Evolutionary conservation across 2,329 filamentous ascomycete genomes (phyloP), one percentile per base, ranked within the genome.

Genomic region (Penicillium verrucosum): DNA sequence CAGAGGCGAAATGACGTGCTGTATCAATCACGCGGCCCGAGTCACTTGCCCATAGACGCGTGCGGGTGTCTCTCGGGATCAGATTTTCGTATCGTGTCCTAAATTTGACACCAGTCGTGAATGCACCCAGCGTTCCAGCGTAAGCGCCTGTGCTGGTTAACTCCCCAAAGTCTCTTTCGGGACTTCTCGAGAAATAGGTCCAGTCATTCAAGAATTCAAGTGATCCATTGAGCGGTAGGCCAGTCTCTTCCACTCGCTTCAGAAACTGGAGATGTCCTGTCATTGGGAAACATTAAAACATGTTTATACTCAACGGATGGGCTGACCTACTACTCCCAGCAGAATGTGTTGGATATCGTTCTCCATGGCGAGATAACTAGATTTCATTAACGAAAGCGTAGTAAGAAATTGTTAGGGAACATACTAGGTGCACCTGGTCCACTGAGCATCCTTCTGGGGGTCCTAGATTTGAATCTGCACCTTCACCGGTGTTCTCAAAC

Each of bases 361-460:
- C 83, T 23, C 75, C 80, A 71, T 85, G 83, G 40, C 83, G 77
- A 21, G 82, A 81, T 73, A 85, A 80, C 81, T 83, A n/a, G 61
- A 9, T 29, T 30, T 8, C 30, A 53, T 59, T 36, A 64, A 53
- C 12, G 14, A 14, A 23, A 21, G 18, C 18, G 18, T 21, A 8
- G 11, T 14, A 40, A 14, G 46, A 25, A 29, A 36, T 23, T 25
- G 11, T 46, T 4, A 37, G 14, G 7, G 10, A 10, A 45, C 65
- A 56, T 70, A 82, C 81, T 81, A 85, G 81, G 68, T 85, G 82
- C n/a, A 84, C 77, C 65, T 85, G 82, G 55, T 83, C 79, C 7
- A 85, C 74, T 16, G 69, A 65, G 62, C 82, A 85, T 3, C 76
- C 76, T 6, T 74, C 66, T 0, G 82, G 82, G 5, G 77, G 66